phyloP scores from a whole-genome alignment of 2,329 filamentous ascomycete genomes.

The Cadophora malorum region DNA sequence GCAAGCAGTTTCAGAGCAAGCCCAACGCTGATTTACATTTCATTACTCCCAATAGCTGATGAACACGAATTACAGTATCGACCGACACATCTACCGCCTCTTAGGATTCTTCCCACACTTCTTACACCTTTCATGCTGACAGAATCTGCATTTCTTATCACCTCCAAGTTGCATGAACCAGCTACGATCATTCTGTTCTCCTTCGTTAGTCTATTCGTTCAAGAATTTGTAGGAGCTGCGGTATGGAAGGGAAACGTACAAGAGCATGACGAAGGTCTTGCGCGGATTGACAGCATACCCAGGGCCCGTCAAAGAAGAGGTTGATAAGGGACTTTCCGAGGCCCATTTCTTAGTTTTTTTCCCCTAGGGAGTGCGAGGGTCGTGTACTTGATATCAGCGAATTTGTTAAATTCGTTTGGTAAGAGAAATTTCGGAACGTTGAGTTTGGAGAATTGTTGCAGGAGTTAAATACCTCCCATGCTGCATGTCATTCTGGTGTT shows the following conservation, averaged over 20 bases:
- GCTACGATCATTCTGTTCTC: neutral
- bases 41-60: too few species aligned
- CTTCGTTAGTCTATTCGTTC: neutral
- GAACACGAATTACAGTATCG: too few species aligned
- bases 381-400: too few species aligned
- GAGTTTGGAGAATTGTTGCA: too few species aligned
- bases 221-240: too few species aligned
- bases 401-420: too few species aligned
- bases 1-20: too few species aligned
- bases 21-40: too few species aligned
- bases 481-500: neutral
- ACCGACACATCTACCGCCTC: neutral
- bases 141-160: neutral
- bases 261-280: neutral
- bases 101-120: neutral
- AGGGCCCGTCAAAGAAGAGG: neutral
- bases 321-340: neutral
- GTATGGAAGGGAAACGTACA: neutral
- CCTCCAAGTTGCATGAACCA: neutral
- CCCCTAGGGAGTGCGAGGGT: neutral
- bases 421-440: too few species aligned
- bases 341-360: neutral
- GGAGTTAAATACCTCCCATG: too few species aligned
- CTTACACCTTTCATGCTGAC: neutral
- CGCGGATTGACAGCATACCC: neutral